Base-by-base conservation (phyloP, 345 rosid species). In the Gossypium mustelinum region DNA sequence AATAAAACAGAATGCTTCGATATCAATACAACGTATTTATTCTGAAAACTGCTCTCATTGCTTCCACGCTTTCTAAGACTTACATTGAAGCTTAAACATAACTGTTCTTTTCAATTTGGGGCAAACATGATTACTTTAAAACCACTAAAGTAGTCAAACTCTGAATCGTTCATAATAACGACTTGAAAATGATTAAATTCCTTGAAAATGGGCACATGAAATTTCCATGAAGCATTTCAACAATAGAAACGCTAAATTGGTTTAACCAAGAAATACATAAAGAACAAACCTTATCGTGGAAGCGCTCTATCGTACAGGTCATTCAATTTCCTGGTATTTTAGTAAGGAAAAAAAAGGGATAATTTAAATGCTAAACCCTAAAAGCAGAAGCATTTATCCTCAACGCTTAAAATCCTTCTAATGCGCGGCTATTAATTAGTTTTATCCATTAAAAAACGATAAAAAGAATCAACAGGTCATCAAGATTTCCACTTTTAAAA, bases 201-300 rank as follows among this genome's bases (percentile, higher is more conserved):
- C 70, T 44, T 18, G 13, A n/a, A 63, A 63, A 61, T 25, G 22
- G 61, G 55, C 12, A 16, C 76, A 25, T 11, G 17, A 20, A 56
- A 73, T 60, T 9, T 45, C 43, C 66, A 59, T 44, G 29, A 69
- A 11, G 9, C 27, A 13, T 27, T 27, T 27, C 8, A 48, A 12
- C 14, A 34, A n/a, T 52, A 50, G 43, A 73, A 73, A 41, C 12
- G 48, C 29, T n/a, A 72, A 72, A 59, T n/a, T 12, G 29, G 70
- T 18, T 29, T 20, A 39, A 56, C 7, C n/a, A 29, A 9, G 7
- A 54, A n/a, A 29, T 34, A 11, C 11, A 41, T 72, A 61, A 4
- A 56, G 18, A 39, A 18, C 10, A 74, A 48, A 70, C 7, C n/a
- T 29, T 52, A 52, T 29, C 18, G n/a, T n/a, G 61, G 27, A 69